Evolutionary conservation across 208 protist species (phyloP), one percentile per base, ranked within the genome.

Genomic region (Acanthamoeba quina): DNA sequence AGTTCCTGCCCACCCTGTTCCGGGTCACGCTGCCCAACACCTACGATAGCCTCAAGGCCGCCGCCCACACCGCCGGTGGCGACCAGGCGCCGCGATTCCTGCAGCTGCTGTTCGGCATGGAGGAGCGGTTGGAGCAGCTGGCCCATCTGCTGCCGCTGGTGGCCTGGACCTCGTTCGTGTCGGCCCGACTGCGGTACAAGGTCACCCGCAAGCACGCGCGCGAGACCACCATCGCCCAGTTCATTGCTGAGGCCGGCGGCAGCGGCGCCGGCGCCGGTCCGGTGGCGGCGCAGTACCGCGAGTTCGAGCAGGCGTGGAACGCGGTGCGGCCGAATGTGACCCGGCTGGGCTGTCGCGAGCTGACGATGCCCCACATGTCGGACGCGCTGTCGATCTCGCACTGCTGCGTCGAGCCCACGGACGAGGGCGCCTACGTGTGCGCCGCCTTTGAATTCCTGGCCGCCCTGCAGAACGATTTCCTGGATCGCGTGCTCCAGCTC

Each of bases 101-200:
- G n/a, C 34, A 31, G 31, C 34, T 76, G 68, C n/a, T 76, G 31
- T 76, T 76, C 34, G 68, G 34, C n/a, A 76, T 44, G 68, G 68
- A 76, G 34, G 68, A 76, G n/a, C 68, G 34, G 68, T 76, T 76
- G 68, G 34, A 76, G 68, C 31, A 76, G n/a, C n/a, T 76, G 31
- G 68, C 68, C 34, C 34, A 41, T 3, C 34, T 76, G 68, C 13
- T 76, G 68, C 68, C 68, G n/a, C 34, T 76, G 68, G 68, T 76
- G 68, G 34, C n/a, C 68, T 76, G 68, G 68, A 44, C 68, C 34
- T 41, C 31, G n/a, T 44, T 76, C 19, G 34, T 76, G 31, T 76
- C 68, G 34, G n/a, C 68, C 31, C n/a, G 19, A 21, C 68, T 76
- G 68, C 68, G 68, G 9, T 76, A 76, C 34, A 76, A 76, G 34